phyloP scores from a whole-genome alignment of 225 moss, liverwort and hornwort genomes.

The Straminergon stramineum region DNA sequence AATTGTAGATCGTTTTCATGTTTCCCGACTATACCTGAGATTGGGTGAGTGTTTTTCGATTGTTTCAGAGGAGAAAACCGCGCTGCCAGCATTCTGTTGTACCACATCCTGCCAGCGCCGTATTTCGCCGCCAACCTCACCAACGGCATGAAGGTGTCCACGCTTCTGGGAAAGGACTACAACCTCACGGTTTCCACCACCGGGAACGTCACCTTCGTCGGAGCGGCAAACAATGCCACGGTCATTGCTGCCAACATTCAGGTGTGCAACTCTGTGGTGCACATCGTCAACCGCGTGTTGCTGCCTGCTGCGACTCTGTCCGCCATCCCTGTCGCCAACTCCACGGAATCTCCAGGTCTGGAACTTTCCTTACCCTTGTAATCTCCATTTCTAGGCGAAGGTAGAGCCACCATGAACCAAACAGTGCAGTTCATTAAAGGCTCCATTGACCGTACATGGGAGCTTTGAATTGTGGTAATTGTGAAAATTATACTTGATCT shows the following conservation, averaged over 20 bases:
- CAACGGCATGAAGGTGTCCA: not conserved
- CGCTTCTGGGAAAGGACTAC: not conserved
- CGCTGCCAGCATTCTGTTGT: conserved; percentile 46
- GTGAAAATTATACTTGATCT: not conserved
- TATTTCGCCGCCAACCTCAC: conserved; percentile 1
- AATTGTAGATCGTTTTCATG: no score
- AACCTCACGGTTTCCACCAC: not conserved
- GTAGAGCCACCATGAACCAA: not conserved
- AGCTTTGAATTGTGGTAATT: not conserved
- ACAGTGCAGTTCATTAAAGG: not conserved
- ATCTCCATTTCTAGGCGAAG: not conserved
- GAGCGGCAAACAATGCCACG: conserved; percentile 19
- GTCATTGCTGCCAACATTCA: conserved; percentile 1
- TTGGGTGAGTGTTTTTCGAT: no score
- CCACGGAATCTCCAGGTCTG: not conserved
- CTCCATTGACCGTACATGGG: not conserved
- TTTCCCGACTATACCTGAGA: not conserved
- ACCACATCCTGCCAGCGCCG: conserved; percentile 8
- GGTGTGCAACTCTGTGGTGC: conserved; percentile 50
- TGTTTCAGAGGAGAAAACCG: conserved; percentile 22
- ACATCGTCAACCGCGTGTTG: conserved; percentile 29
- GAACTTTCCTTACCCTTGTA: not conserved
- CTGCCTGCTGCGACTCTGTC: conserved; percentile 14
- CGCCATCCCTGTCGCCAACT: conserved; percentile 12
- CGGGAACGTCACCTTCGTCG: conserved; percentile 1